These are phyloP conservation scores for Allantophomopsis cytisporea DNA, from an alignment of 2,329 filamentous ascomycete genomes.

Conservation along the genomic window DNA sequence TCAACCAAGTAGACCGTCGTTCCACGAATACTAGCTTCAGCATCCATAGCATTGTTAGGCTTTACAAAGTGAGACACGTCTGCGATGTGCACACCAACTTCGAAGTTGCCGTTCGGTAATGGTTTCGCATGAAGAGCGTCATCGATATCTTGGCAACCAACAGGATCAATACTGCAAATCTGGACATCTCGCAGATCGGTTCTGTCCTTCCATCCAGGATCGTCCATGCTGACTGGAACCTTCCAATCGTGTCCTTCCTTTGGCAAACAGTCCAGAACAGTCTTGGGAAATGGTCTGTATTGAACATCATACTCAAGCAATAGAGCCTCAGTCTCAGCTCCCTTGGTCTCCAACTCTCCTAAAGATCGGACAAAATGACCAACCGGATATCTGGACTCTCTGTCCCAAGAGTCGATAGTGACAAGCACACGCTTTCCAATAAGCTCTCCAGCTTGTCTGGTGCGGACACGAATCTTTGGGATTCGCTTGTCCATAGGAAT, in stretches of 20 bases:
- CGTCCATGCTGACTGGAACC: conserved; percentile 65
- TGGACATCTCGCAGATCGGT: conserved; percentile 74
- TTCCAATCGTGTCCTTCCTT: conserved; percentile 87
- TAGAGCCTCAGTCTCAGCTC: conserved; percentile 92
- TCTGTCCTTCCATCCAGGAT: conserved; percentile 78
- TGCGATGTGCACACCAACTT: conserved; percentile 96
- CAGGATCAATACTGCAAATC: conserved; percentile 94
- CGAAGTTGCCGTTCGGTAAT: conserved; percentile 83
- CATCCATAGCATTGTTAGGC: conserved; percentile 93
- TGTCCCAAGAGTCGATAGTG: conserved; percentile 90
- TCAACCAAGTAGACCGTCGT: conserved; percentile 97
- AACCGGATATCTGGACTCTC: conserved; percentile 81
- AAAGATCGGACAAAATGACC: conserved; percentile 90
- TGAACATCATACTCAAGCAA: conserved; percentile 95
- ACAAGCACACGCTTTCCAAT: conserved; percentile 85
- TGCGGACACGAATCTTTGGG: conserved; percentile 88
- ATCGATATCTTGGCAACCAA: conserved; percentile 95
- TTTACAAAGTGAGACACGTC: conserved; percentile 99
- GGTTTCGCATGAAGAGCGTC: conserved; percentile 82
- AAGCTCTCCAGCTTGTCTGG: conserved; percentile 77
- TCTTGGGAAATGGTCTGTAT: conserved; percentile 92
- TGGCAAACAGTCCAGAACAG: conserved; percentile 86
- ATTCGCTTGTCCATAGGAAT: conserved; percentile 97
- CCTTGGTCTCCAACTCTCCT: conserved; percentile 89
- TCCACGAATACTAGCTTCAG: conserved; percentile 83